A percentile compares a stretch with the other conserved stretches of the same genome.
Conservation (phyloP, 164 flowering plant genomes). For the Hamamelis virginiana region DNA sequence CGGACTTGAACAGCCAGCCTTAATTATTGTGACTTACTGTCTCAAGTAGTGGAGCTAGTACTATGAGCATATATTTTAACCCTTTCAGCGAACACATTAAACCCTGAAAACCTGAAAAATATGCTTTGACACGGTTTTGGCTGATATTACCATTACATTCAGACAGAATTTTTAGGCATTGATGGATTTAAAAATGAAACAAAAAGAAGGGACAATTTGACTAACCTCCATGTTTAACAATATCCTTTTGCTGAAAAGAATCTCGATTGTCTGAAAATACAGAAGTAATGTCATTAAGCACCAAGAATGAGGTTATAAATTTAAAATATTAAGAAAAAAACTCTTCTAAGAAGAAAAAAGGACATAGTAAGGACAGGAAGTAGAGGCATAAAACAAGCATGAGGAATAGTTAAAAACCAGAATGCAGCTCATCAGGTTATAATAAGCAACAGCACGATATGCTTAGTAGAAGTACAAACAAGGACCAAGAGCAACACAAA, state of each 20-base stretch:
- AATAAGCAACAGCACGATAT: too few relatives aligned
- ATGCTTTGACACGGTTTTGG: neutral
- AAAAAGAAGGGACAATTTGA: constrained; percentile 7
- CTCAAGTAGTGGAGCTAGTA: neutral
- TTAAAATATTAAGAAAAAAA: too few relatives aligned
- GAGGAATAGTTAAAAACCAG: neutral
- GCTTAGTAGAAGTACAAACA: neutral
- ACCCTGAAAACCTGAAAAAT: neutral
- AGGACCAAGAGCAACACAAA: neutral
- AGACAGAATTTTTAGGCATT: neutral
- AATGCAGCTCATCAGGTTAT: neutral
- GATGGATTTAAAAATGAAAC: neutral
- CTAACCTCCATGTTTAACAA: constrained; percentile 81
- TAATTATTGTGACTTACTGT: neutral
- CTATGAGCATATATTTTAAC: neutral
- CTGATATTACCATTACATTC: neutral
- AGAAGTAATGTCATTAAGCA: constrained; percentile 6
- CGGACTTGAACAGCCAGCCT: neutral
- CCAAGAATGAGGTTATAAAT: neutral
- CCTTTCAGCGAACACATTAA: neutral
- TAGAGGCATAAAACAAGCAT: neutral
- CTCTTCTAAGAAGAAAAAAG: too few relatives aligned
- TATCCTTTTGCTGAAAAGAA: constrained; percentile 74
- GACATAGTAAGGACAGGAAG: neutral
- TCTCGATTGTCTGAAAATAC: constrained; percentile 83